Conservation (phyloP, 148 eudicot genomes). For the Nepenthes gracilis region DNA sequence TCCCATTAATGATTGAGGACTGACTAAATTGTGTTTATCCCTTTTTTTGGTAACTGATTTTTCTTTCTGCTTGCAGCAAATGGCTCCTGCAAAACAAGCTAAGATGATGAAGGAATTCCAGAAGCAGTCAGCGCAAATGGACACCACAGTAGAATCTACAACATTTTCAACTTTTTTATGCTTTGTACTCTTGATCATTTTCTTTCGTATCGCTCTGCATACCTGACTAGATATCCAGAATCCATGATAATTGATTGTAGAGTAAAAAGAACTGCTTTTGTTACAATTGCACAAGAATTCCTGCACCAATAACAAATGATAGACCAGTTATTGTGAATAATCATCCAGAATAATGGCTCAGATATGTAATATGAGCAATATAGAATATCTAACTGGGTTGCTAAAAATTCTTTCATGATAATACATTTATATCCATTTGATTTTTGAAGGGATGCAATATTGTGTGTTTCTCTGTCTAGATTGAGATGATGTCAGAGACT, state of each 20-base stretch:
- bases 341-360: too few species aligned
- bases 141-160: constrained; percentile 70
- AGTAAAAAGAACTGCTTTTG: neutral
- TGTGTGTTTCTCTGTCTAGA: constrained; percentile 27
- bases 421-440: neutral
- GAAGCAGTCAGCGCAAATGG: constrained; percentile 93
- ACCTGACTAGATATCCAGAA: too few species aligned
- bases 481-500: constrained; percentile 96
- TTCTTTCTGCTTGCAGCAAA: constrained; percentile 37
- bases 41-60: neutral
- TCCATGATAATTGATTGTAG: neutral
- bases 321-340: too few species aligned
- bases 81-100: constrained; percentile 82
- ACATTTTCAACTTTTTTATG: neutral
- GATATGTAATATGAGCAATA: too few species aligned
- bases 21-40: neutral
- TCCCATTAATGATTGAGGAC: neutral
- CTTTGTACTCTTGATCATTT: neutral
- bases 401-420: too few species aligned
- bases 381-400: too few species aligned
- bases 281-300: too few species aligned
- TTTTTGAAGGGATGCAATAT: constrained; percentile 2
- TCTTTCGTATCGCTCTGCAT: neutral
- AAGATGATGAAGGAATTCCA: constrained; percentile 74
- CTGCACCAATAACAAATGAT: too few species aligned